These are phyloP conservation scores for Neocallimastix lanati DNA, from an alignment of 192 early-diverging fungal species.

Conservation along the genomic window DNA sequence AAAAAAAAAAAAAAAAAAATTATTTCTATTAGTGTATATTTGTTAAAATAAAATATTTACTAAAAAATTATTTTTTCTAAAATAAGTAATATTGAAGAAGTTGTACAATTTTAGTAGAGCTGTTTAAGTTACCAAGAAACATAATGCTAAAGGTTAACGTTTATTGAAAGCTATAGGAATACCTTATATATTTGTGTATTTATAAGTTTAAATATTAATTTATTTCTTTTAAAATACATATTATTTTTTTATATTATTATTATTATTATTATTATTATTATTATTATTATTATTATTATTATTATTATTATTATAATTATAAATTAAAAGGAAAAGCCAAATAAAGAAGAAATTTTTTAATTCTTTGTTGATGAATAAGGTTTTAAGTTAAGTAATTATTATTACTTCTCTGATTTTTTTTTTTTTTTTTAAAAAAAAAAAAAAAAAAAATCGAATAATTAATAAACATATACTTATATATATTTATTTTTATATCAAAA, in stretches of 20 bases:
- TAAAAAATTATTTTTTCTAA: too few species aligned
- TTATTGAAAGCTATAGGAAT: slow-evolving; percentile 83
- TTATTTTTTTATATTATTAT: neutral
- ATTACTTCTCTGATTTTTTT: neutral
- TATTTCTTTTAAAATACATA: neutral
- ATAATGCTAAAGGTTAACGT: slow-evolving; percentile 79
- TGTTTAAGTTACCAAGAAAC: slow-evolving; percentile 81
- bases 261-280: too few species aligned
- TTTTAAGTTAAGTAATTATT: slow-evolving; percentile 46
- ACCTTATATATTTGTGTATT: slow-evolving; percentile 72
- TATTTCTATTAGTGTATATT: too few species aligned
- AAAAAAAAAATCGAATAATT: too few species aligned
- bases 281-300: too few species aligned
- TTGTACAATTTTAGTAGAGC: slow-evolving; percentile 73
- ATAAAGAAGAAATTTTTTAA: slow-evolving; percentile 64
- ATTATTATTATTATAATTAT: too few species aligned
- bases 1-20: too few species aligned
- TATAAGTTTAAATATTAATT: too few species aligned
- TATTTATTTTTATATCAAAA: too few species aligned
- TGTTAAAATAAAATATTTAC: too few species aligned
- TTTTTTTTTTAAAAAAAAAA: neutral
- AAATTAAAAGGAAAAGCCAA: slow-evolving; percentile 52
- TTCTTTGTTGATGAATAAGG: slow-evolving; percentile 88
- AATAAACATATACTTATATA: too few species aligned
- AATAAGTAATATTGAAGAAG: slow-evolving; percentile 49